phyloP scores from a whole-genome alignment of 306 rosid genomes.

The Ormosia emarginata region DNA sequence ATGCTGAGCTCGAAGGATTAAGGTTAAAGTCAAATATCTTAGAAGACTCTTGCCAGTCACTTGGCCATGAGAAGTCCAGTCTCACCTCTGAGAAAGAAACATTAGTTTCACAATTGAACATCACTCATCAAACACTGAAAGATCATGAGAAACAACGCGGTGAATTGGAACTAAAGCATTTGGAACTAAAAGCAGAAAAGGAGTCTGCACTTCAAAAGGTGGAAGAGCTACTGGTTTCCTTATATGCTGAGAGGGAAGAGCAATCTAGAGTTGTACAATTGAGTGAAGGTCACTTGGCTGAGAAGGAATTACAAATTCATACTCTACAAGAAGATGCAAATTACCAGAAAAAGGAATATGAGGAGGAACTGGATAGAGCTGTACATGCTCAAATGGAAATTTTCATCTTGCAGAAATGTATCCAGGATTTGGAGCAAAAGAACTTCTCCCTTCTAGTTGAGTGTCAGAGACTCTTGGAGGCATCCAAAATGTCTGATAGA shows the following conservation, averaged over 20 bases:
- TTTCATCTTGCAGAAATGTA: conserved; percentile 63
- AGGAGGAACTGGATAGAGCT: conserved; percentile 61
- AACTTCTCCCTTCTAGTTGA: conserved; percentile 47
- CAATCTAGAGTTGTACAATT: conserved; percentile 47
- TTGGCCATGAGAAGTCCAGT: conserved; percentile 58
- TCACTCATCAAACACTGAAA: conserved; percentile 50
- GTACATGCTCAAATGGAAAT: conserved; percentile 53
- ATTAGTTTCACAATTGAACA: conserved; percentile 47
- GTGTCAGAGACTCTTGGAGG: conserved; percentile 62
- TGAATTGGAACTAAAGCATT: conserved; percentile 49
- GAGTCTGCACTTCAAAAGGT: conserved; percentile 61
- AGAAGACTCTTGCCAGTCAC: conserved; percentile 55
- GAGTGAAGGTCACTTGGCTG: conserved; percentile 51
- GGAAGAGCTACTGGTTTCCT: conserved; percentile 63
- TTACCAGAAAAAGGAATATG: conserved; percentile 57
- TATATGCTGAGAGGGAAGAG: conserved; percentile 65
- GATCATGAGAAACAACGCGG: conserved; percentile 45
- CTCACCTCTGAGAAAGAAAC: conserved; percentile 59
- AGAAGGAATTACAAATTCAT: conserved; percentile 53
- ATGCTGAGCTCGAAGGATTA: conserved; percentile 73
- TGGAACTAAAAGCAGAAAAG: conserved; percentile 52
- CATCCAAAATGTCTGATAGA: conserved; percentile 47
- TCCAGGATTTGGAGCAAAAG: conserved; percentile 56
- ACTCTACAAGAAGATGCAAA: conserved; percentile 54
- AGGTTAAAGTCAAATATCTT: conserved; percentile 56